Conservation (phyloP, 345 rosid species). For the Gossypium australe region DNA sequence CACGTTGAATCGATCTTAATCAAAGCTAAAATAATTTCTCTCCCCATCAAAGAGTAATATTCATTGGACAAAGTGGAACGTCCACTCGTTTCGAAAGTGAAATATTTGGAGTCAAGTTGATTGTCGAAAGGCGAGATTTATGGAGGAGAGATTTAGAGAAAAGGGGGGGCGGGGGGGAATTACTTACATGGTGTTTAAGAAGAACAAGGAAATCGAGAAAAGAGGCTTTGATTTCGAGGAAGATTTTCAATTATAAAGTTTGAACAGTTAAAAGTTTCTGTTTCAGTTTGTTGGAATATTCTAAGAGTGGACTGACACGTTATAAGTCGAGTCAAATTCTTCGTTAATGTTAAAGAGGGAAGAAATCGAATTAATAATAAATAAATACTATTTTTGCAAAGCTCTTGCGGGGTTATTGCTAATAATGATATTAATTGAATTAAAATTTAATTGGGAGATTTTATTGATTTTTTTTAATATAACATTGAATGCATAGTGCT, state of each 20-base stretch:
- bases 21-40: constrained; percentile 6
- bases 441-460: no score
- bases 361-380: not conserved
- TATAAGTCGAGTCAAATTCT: not conserved
- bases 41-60: not conserved
- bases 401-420: no score
- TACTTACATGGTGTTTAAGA: not conserved
- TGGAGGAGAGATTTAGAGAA: not conserved
- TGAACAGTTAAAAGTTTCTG: not conserved
- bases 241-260: constrained; percentile 1
- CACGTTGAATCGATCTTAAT: not conserved
- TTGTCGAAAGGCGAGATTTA: constrained; percentile 16
- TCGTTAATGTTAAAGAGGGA: not conserved
- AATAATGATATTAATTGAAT: no score
- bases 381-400: not conserved
- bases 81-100: constrained; percentile 41
- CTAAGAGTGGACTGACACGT: not conserved
- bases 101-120: constrained; percentile 18
- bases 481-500: no score
- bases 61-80: constrained; percentile 15
- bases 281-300: constrained; percentile 12
- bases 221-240: constrained; percentile 1
- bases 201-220: not conserved
- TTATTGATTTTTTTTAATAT: no score
- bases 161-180: no score